Base-by-base conservation (phyloP, 768 basidiomycete genomes). In the Kwoniella sp. region DNA sequence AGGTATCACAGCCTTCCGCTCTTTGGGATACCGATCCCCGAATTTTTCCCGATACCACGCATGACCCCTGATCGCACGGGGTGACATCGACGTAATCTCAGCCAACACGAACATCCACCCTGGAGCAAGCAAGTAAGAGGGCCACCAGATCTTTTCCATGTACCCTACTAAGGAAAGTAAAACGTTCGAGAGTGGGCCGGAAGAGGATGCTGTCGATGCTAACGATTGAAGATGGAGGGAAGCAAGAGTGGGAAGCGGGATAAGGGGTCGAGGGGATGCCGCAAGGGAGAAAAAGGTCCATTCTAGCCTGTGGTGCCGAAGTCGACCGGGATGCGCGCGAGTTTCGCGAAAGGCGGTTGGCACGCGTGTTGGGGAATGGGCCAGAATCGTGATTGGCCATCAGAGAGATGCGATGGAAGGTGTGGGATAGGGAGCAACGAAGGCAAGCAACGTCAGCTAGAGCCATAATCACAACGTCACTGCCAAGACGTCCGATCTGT, bases 251-350 rank as follows among this genome's bases (percentile, higher is more conserved):
- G 56, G 53, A 2, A 65, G 23, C 37, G 53, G 41, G 41, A 74
- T 54, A 52, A 66, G 57, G 17, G 66, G 65, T 13, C 31, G 50
- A 12, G 73, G 72, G 11, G 72, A 68, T 2, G 90, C 86, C 5
- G 91, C 90, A 41, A 96, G 78, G 1, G 91, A 89, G 79, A 89
- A 97, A 8, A 90, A 92, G 11, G 87, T 70, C 93, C 94, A 98
- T 81, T 98, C 95, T 61, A 89, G 64, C 95, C 78, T 79, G 37
- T 41, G n/a, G n/a, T n/a, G n/a, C n/a, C n/a, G n/a, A n/a, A n/a
- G n/a, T n/a, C n/a, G n/a, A n/a, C n/a, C n/a, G n/a, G n/a, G n/a
- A n/a, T n/a, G n/a, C n/a, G n/a, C n/a, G n/a, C n/a, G n/a, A n/a
- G n/a, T n/a, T n/a, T n/a, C n/a, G n/a, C n/a, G n/a, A 20, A 15